Evolutionary conservation across 352 stramenopile species (phyloP), one percentile per base, ranked within the genome.

Genomic region (Aphanomyces invadans): DNA sequence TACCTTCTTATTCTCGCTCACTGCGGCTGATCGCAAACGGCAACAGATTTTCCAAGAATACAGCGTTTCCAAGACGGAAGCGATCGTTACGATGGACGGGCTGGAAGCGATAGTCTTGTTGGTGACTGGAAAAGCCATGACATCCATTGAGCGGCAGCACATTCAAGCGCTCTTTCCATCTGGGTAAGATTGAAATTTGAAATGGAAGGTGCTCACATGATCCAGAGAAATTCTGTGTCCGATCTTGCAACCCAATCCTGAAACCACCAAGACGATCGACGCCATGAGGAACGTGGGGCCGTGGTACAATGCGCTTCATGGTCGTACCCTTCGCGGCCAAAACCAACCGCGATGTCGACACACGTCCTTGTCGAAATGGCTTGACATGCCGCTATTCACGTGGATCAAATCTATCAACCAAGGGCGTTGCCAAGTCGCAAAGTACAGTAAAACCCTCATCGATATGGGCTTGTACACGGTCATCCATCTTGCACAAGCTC

Each of bases 361-460:
- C 12, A 15, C 21, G 7, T 32, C 36, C 4, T 28, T 39, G 11
- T 67, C 10, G 42, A 28, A 36, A n/a, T 67, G 42, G 39, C 28
- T 56, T 31, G 60, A 56, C 19, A 15, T 67, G 29, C 39, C 60
- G 44, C 29, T 67, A 2, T 39, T 49, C 29, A 42, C 19, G 38
- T 67, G 60, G 60, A 39, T 67, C 29, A 59, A 56, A 39, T 67
- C 60, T 4, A 36, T 67, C n/a, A 33, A 31, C 7, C 48, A 51
- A 21, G 21, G 48, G 28, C 26, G 48, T 23, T 49, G 28, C 21
- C 48, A 67, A 60, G 60, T 51, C 3, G 21, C 60, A 15, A 59
- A 29, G 38, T 57, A 45, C 26, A 28, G 28, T 31, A 28, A 7
- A 0, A 23, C 57, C 19, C 32, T 67, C 33, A 15, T 57, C 17